Base-by-base conservation (phyloP, 352 stramenopile species). In the Phytophthora lateralis region DNA sequence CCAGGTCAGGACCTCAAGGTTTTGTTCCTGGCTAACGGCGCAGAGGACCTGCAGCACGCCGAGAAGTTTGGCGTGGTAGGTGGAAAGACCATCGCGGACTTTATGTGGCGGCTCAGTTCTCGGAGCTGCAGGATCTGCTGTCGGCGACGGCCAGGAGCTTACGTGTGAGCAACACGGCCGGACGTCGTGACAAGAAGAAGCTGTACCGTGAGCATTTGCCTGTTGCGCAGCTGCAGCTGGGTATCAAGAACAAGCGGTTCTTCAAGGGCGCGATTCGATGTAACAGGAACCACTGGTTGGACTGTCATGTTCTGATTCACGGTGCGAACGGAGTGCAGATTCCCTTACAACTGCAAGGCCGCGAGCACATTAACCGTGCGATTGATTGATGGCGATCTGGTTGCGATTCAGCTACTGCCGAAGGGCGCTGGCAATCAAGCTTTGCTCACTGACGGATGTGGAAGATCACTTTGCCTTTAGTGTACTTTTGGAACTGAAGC, bases 361-460 rank as follows among this genome's bases (percentile, higher is more conserved):
- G 77, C 6, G 78, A 93, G 53, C 71, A 98, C 72, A 96, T 98
- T 32, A 99, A 99, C 75, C 88, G 97, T 42, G 97, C 96, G 6
- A 90, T 99, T 53, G 97, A 99, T 71, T 53, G 97, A 99, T 71
- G 97, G 97, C 15, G 97, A 99, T 73, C 66, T 98, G n/a, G 97
- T 99, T 1, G 96, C 90, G 0, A 93, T 99, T 59, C 83, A 98
- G 63, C 61, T 99, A 45, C 73, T 98, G 42, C 76, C 90, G 5
- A 84, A 98, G 53, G 65, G 69, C 98, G 37, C 75, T 99, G 38
- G 99, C 98, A 5, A 98, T 96, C 29, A 98, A 99, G 65, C 73
- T 99, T 15, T 99, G 97, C 72, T 99, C 95, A 59, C 87, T 99
- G 21, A 93, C 82, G n/a, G n/a, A n/a, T n/a, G n/a, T 60, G 0